Evolutionary conservation across 2,329 filamentous ascomycete species (phyloP).

Genomic region (Rutstroemia sp.): DNA sequence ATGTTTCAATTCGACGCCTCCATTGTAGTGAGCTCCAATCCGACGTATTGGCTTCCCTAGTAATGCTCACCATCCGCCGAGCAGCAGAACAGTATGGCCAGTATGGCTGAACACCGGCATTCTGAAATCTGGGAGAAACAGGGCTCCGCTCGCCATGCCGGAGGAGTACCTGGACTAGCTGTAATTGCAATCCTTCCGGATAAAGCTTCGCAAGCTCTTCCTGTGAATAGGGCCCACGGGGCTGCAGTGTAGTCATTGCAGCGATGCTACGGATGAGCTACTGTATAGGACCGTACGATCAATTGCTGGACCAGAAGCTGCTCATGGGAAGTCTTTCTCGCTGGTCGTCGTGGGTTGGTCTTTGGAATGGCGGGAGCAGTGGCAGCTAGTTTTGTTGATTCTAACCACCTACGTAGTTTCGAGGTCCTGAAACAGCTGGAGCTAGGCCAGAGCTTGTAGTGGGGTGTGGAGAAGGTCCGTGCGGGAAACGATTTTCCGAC

Average conservation of each 20-base stretch:
- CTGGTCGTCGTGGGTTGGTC: too few relatives aligned
- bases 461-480: too few relatives aligned
- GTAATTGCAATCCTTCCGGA: slow-evolving; percentile 69
- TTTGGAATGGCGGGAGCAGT: too few relatives aligned
- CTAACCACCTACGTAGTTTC: too few relatives aligned
- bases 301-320: too few relatives aligned
- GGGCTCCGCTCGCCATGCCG: slow-evolving; percentile 78
- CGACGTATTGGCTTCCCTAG: slow-evolving; percentile 42
- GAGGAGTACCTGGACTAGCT: slow-evolving; percentile 82
- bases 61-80: slow-evolving; percentile 58
- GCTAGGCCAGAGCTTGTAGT: too few relatives aligned
- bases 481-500: too few relatives aligned
- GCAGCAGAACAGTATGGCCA: slow-evolving; percentile 91
- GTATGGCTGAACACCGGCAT: slow-evolving; percentile 57
- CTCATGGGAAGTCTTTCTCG: too few relatives aligned
- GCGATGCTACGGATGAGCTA: background rate
- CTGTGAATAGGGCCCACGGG: slow-evolving; percentile 67
- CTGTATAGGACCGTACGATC: background rate
- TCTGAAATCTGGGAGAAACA: slow-evolving; percentile 80
- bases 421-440: too few relatives aligned
- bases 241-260: slow-evolving; percentile 69
- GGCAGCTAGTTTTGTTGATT: too few relatives aligned
- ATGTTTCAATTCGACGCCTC: slow-evolving; percentile 75
- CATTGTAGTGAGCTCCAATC: slow-evolving; percentile 38
- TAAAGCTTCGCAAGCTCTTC: slow-evolving; percentile 79